phyloP scores from a whole-genome alignment of 257 asterid genomes.

The Solanum bulbocastanum region DNA sequence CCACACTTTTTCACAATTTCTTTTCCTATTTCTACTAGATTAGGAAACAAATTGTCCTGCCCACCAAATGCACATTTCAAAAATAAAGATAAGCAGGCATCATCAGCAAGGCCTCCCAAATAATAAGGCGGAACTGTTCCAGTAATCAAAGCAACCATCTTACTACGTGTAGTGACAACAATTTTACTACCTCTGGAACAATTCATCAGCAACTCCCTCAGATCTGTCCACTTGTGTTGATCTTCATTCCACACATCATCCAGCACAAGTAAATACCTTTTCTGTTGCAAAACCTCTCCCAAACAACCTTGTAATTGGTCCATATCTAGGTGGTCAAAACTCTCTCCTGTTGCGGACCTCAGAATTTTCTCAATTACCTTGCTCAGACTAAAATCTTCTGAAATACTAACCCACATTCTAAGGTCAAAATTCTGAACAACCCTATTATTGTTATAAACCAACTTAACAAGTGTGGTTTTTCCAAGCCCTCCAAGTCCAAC shows the following conservation, averaged over 20 bases:
- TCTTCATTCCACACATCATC: slow-evolving; percentile 56
- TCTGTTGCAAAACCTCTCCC: slow-evolving; percentile 13
- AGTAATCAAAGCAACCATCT: slow-evolving; percentile 26
- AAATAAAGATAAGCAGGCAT: slow-evolving; percentile 37
- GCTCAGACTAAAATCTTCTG: slow-evolving; percentile 29
- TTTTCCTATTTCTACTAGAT: slow-evolving; percentile 30
- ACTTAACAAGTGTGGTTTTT: slow-evolving; percentile 38
- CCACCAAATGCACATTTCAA: slow-evolving; percentile 32
- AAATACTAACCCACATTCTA: slow-evolving; percentile 43
- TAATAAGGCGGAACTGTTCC: slow-evolving; percentile 15
- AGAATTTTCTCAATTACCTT: slow-evolving; percentile 32
- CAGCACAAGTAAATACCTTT: slow-evolving; percentile 33
- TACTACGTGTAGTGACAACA: slow-evolving; percentile 40
- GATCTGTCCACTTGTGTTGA: slow-evolving; percentile 32
- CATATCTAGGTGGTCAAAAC: slow-evolving; percentile 26
- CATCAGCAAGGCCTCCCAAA: slow-evolving; percentile 26
- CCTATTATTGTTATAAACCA: slow-evolving; percentile 32
- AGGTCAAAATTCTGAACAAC: slow-evolving; percentile 23
- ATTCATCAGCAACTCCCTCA: slow-evolving; percentile 26
- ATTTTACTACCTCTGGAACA: slow-evolving; percentile 24
- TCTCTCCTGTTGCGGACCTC: slow-evolving; percentile 27
- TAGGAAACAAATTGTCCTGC: slow-evolving; percentile 9
- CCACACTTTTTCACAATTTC: slow-evolving; percentile 41
- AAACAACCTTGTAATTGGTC: slow-evolving; percentile 29
- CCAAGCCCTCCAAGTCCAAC: slow-evolving; percentile 54